Evolutionary conservation across 148 eudicot genomes (phyloP), one percentile per base, ranked within the genome.

Genomic region (Fagopyrum homotropicum): DNA sequence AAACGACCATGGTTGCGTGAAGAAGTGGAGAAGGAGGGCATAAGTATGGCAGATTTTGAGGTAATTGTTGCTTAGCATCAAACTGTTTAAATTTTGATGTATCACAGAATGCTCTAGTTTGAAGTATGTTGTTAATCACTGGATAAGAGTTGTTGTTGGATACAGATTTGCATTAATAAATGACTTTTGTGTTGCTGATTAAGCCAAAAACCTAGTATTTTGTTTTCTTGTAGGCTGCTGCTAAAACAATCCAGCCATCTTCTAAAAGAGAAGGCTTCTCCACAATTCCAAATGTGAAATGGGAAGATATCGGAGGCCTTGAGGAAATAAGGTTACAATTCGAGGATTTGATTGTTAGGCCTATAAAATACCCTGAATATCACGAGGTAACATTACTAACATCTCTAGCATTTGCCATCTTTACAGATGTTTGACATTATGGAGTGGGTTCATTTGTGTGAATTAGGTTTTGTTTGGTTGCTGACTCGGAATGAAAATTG

Each of bases 231-330:
- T 73, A 89, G 98, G 90, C 77, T 81, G 98, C 98, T 51, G 88
- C 81, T 51, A 89, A 83, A 81, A 46, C 77, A 79, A 88, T 93
- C 50, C 98, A 93, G 81, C 98, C 98, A 9, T 93, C 98, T 76
- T 88, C 84, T 16, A 89, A 84, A 85, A 89, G 98, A 79, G 98
- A 93, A 85, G 98, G 96, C 70, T 93, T 93, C 80, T 88, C 96
- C 43, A 69, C 79, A 44, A 83, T 90, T 73, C 98, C 98, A 26
- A 80, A 86, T 80, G 93, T 89, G 68, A 88, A 84, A 77, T 93
- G 98, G 98, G 98, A 80, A 56, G 88, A 86, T 79, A 85, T 82
- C 73, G 87, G 85, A 48, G 88, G 85, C 17, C 84, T 84, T 30
- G 69, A 87, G 75, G 46, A 40, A 4, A 73, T 83, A 35, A 88